Evolutionary conservation across 177 flowering plant genomes (phyloP), one percentile per base, ranked within the genome.

Genomic region (Vitis hybrid): DNA sequence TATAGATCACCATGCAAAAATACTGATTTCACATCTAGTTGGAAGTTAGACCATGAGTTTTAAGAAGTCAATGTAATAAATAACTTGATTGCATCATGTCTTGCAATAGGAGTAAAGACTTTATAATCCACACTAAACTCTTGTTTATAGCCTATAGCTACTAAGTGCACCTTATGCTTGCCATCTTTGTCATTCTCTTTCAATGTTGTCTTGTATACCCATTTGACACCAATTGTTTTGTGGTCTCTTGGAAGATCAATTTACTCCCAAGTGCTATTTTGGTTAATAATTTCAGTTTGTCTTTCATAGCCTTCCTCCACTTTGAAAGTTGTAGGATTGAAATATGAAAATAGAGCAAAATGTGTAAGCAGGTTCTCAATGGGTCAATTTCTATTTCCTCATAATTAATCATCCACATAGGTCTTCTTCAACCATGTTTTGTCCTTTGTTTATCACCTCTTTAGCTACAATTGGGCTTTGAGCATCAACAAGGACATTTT

Each of bases 111-210:
- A 60, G 40, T 24, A 10, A 11, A 27, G 9, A 50, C 35, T 11
- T 24, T 10, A 60, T 60, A 27, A 27, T 21, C 63, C 63, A 21
- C 63, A 21, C 40, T 12, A 27, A 21, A 60, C 35, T 30, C 35
- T 60, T 60, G 63, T 1, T 60, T 60, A 0, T 60, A 60, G 62
- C 62, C 32, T 60, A 27, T 60, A 21, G 63, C 63, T 60, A 60
- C 63, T 11, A 60, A 60, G 35, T 0, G 63, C 13, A 11, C 35
- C 62, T 27, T 60, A 1, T 60, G 4, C 52, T 50, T 50, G 0
- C 12, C 52, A 50, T 8, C 12, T 50, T 50, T 0, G 6, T 12
- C n/a, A 11, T 9, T 60, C 17, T 24, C 27, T 3, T 24, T 24
- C 3, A 24, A 24, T 24, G 2, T 24, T 24, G 27, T 24, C 27